Evolutionary conservation across 1,139 yeast genomes (phyloP), one percentile per base, ranked within the genome.

Genomic region (Taphrina wiesneri): DNA sequence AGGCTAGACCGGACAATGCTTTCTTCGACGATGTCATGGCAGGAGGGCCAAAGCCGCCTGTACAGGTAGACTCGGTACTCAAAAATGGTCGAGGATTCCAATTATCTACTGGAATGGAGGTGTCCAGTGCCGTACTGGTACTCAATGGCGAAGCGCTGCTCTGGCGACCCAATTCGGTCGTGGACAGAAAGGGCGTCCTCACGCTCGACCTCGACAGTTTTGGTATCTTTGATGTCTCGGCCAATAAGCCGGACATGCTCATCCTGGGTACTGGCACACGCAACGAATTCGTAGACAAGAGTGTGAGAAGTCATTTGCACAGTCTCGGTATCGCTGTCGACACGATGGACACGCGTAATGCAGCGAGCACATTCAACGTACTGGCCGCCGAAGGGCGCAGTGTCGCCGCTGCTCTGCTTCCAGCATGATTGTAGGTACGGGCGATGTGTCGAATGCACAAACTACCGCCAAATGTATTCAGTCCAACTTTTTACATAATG

Each of bases 21-120:
- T 62, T 62, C 26, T 62, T 62, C 51, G 65, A 62, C n/a, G 65
- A 62, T 45, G 60, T 62, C 54, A 46, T 62, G 36, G 65, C 65
- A 13, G 65, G 60, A 5, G 60, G 60, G 21, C 60, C 60, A 2
- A 36, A 36, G 9, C 60, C 60, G 4, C 65, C 65, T 13, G 60
- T 54, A 1, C 60, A 53, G 25, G 65, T 62, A 34, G 65, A 62
- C 32, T 53, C 61, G 13, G 65, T 54, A 19, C 65, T 62, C 32
- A n/a, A 21, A 28, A 34, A 62, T 23, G 65, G 65, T 17, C 60
- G 60, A 11, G 65, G 65, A 26, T 62, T 62, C 34, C 60, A 53
- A 25, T 47, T 62, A n/a, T 53, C 65, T 11, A 53, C 65, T 9
- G 65, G 65, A 34, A 56, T 53, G 54, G 65, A 53, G 23, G 60